Conservation (phyloP, 2,329 filamentous ascomycete species). For the Colletotrichum sp. region DNA sequence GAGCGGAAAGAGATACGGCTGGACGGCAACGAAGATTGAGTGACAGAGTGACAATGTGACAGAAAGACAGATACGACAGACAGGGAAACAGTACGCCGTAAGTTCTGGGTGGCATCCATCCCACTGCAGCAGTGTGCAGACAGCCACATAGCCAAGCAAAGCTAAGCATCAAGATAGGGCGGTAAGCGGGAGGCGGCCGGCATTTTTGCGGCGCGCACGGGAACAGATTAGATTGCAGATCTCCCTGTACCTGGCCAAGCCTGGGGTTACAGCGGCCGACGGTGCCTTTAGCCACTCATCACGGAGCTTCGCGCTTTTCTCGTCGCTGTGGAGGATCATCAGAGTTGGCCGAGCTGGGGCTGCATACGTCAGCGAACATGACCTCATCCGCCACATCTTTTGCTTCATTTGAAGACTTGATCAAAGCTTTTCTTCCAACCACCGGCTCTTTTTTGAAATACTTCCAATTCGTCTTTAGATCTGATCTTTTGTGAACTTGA, state of each 20-base stretch:
- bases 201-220: neutral
- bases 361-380: neutral
- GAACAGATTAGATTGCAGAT: neutral
- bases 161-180: neutral
- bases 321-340: neutral
- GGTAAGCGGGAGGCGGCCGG: neutral
- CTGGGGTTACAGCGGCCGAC: neutral
- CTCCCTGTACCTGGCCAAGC: neutral
- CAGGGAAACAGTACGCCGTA: neutral
- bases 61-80: neutral
- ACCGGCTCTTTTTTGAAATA: neutral
- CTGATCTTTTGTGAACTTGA: neutral
- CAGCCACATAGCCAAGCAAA: neutral
- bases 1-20: neutral
- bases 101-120: neutral
- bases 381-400: neutral
- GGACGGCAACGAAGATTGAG: neutral
- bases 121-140: neutral
- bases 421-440: neutral
- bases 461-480: neutral
- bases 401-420: neutral
- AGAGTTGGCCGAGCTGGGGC: neutral
- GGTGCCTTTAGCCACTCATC: neutral
- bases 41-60: neutral
- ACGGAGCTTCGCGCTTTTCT: neutral